These are phyloP conservation scores for Periconia sp. DNA, from an alignment of 2,329 filamentous ascomycete genomes.

Conservation along the genomic window DNA sequence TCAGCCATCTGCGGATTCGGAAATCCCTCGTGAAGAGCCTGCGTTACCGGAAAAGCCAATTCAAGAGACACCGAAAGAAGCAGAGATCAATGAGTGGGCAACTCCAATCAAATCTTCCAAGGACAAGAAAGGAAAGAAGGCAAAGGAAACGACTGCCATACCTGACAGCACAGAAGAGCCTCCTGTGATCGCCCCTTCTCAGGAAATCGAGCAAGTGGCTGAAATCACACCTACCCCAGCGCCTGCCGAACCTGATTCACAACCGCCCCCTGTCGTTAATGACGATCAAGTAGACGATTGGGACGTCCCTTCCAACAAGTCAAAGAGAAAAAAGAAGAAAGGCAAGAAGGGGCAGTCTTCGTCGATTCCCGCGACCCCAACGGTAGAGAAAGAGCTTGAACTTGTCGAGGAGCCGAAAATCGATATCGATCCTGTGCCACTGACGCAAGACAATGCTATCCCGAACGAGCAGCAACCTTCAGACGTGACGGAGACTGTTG, in stretches of 20 bases:
- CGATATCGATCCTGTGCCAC: slow-evolving; percentile 1
- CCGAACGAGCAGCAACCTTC: neutral
- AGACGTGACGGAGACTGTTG: neutral
- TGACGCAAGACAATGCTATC: neutral
- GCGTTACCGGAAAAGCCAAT: neutral
- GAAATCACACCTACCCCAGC: slow-evolving; percentile 1
- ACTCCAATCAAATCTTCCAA: slow-evolving; percentile 27
- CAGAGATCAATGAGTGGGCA: slow-evolving; percentile 4
- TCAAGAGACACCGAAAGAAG: slow-evolving; percentile 2
- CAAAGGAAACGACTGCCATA: slow-evolving; percentile 12
- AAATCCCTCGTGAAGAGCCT: neutral
- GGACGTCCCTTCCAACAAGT: slow-evolving; percentile 20
- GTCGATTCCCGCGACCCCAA: slow-evolving; percentile 14
- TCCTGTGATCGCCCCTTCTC: neutral
- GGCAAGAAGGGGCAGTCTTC: slow-evolving; percentile 23
- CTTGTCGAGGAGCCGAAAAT: neutral
- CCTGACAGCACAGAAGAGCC: slow-evolving; percentile 1
- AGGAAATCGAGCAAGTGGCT: slow-evolving; percentile 7
- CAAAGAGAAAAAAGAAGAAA: slow-evolving; percentile 33
- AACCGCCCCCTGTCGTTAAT: slow-evolving; percentile 5
- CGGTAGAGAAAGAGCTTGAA: slow-evolving; percentile 7
- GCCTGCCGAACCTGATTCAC: slow-evolving; percentile 6
- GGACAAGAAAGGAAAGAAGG: slow-evolving; percentile 36
- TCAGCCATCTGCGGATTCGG: neutral
- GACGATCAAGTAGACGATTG: slow-evolving; percentile 16